These are phyloP conservation scores for Choanephora cucurbitarum DNA, from an alignment of 371 early-diverging fungal species.

Conservation along the genomic window DNA sequence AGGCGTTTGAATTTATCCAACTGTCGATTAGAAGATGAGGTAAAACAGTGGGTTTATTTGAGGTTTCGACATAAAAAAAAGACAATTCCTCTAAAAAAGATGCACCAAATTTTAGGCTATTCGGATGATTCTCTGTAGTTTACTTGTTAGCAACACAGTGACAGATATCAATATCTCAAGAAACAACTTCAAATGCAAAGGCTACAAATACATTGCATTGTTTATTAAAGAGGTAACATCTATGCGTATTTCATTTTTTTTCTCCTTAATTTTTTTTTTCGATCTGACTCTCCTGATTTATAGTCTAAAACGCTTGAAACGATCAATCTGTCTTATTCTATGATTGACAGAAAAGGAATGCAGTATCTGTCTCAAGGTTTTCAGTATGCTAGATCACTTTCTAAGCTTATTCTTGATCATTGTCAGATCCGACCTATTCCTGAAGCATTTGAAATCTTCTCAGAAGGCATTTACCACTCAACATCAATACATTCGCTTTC, in stretches of 20 bases:
- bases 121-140: slow-evolving; percentile 40
- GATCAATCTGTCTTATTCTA: slow-evolving; percentile 36
- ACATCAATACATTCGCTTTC: slow-evolving; percentile 48
- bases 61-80: too few species aligned
- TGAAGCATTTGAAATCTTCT: slow-evolving; percentile 39
- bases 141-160: slow-evolving; percentile 38
- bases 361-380: slow-evolving; percentile 63
- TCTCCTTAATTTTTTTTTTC: neutral
- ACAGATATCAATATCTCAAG: slow-evolving; percentile 30
- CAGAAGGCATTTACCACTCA: slow-evolving; percentile 56
- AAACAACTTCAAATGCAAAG: slow-evolving; percentile 43
- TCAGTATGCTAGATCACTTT: slow-evolving; percentile 42
- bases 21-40: slow-evolving; percentile 41
- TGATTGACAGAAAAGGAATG: slow-evolving; percentile 55
- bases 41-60: too few species aligned
- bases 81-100: too few species aligned
- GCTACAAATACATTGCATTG: slow-evolving; percentile 47
- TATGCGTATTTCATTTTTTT: neutral
- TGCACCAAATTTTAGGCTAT: slow-evolving; percentile 31
- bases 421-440: slow-evolving; percentile 53
- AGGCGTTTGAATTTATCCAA: slow-evolving; percentile 30
- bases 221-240: slow-evolving; percentile 44
- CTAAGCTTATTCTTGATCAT: slow-evolving; percentile 57
- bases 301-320: slow-evolving; percentile 44
- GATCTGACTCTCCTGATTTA: neutral